Conservation (phyloP, 108 stramenopile species). For the Fistulifera pelliculosa region DNA sequence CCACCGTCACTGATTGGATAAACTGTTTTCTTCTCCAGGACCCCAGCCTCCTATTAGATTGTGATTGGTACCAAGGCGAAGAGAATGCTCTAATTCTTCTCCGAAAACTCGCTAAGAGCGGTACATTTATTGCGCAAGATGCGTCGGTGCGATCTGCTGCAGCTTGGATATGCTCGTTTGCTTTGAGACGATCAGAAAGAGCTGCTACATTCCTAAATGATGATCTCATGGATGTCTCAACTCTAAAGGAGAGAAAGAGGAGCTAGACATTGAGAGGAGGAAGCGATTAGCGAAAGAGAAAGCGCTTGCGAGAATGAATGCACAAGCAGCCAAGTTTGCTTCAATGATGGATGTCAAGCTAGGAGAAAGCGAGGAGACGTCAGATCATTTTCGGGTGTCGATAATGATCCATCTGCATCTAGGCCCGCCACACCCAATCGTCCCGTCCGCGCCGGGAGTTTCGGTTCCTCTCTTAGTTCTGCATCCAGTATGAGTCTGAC, state of each 20-base stretch:
- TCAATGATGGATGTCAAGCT: slow-evolving; percentile 36
- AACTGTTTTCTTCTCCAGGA: slow-evolving; percentile 37
- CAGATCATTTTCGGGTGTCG: neutral
- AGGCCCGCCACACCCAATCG: slow-evolving; percentile 4
- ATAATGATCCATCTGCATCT: neutral
- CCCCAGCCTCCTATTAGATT: slow-evolving; percentile 38
- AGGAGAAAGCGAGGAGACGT: slow-evolving; percentile 36
- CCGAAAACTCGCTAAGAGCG: slow-evolving; percentile 42
- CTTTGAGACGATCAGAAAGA: slow-evolving; percentile 39
- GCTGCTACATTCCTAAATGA: slow-evolving; percentile 14
- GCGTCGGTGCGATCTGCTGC: slow-evolving; percentile 58
- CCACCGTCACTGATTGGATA: slow-evolving; percentile 62
- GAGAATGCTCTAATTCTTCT: slow-evolving; percentile 48
- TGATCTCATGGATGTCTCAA: neutral
- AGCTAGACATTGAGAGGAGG: slow-evolving; percentile 43
- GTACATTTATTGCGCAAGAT: slow-evolving; percentile 62
- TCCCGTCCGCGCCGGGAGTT: slow-evolving; percentile 16
- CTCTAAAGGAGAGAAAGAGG: slow-evolving; percentile 9
- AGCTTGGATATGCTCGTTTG: slow-evolving; percentile 67
- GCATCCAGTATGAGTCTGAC: slow-evolving; percentile 18
- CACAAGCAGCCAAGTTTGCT: slow-evolving; percentile 70
- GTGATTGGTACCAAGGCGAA: slow-evolving; percentile 58
- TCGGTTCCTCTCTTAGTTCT: slow-evolving; percentile 21
- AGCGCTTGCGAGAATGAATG: slow-evolving; percentile 61
- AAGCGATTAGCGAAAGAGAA: slow-evolving; percentile 56